phyloP scores from a whole-genome alignment of 352 stramenopile genomes.

The Globisporangium splendens region DNA sequence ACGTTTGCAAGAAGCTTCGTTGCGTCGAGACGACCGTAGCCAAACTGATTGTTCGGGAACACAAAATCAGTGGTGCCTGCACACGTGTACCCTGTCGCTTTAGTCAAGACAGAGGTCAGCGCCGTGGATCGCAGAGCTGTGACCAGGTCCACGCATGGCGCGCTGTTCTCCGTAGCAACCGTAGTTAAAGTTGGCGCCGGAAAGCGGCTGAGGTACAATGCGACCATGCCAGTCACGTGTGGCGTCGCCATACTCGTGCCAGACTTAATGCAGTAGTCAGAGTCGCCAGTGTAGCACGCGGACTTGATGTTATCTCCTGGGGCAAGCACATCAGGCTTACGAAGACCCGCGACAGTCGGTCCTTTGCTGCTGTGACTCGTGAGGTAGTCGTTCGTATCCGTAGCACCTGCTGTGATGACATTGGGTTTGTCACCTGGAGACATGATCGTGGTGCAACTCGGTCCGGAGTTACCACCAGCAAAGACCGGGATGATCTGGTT shows the following conservation, averaged over 20 bases:
- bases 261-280: constrained; percentile 50
- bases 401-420: constrained; percentile 58
- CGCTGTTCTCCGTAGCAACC: no score
- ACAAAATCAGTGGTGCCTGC: constrained; percentile 29
- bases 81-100: constrained; percentile 29
- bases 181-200: constrained; percentile 20
- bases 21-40: no score
- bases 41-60: constrained; percentile 37
- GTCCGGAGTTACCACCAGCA: constrained; percentile 49
- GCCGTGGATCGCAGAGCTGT: no score
- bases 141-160: no score
- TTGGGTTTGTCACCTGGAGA: constrained; percentile 51
- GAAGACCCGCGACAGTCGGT: constrained; percentile 30
- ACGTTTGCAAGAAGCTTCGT: background rate
- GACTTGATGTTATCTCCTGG: constrained; percentile 45
- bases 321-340: constrained; percentile 53
- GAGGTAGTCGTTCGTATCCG: constrained; percentile 41
- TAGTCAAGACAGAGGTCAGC: no score
- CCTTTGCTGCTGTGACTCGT: constrained; percentile 53
- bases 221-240: constrained; percentile 54
- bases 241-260: constrained; percentile 67
- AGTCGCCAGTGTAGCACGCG: constrained; percentile 42
- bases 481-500: constrained; percentile 61
- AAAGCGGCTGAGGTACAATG: constrained; percentile 41
- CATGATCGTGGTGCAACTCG: constrained; percentile 42